Evolutionary conservation across 495 filamentous ascomycete species (phyloP).

Genomic region (Talaromyces adpressus): DNA sequence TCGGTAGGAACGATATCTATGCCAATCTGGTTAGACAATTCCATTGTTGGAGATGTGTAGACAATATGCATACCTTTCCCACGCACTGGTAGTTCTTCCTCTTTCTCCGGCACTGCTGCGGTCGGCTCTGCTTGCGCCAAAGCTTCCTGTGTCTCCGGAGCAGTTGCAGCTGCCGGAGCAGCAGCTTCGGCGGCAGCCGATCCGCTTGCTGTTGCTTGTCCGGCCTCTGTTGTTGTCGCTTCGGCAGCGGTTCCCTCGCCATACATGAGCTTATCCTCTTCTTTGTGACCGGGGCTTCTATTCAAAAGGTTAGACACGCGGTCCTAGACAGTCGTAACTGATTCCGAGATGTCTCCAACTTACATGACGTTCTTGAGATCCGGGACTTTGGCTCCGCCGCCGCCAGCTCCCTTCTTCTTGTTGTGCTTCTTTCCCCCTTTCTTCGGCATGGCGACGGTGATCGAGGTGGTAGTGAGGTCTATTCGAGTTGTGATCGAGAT

Average conservation of each 20-base stretch:
- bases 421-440: conserved; percentile 39
- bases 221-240: conserved; percentile 19
- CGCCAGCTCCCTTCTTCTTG: conserved; percentile 25
- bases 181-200: conserved; percentile 12
- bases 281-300: conserved; percentile 28
- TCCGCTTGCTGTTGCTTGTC: conserved; percentile 15
- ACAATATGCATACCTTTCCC: neutral
- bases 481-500: neutral
- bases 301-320: conserved; percentile 6
- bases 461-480: neutral
- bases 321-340: neutral
- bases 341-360: conserved; percentile 15
- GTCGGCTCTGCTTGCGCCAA: conserved; percentile 13
- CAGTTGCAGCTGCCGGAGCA: conserved; percentile 2
- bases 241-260: conserved; percentile 21
- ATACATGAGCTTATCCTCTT: conserved; percentile 34
- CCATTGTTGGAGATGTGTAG: neutral
- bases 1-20: neutral
- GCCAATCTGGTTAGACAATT: neutral
- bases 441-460: conserved; percentile 29
- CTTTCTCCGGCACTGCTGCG: conserved; percentile 8
- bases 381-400: conserved; percentile 24
- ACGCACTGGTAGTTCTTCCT: neutral
- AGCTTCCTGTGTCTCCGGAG: conserved; percentile 13
- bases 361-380: conserved; percentile 37